These are phyloP conservation scores for Planoprotostelium fungivorum DNA, from an alignment of 78 protist genomes.

Conservation along the genomic window DNA sequence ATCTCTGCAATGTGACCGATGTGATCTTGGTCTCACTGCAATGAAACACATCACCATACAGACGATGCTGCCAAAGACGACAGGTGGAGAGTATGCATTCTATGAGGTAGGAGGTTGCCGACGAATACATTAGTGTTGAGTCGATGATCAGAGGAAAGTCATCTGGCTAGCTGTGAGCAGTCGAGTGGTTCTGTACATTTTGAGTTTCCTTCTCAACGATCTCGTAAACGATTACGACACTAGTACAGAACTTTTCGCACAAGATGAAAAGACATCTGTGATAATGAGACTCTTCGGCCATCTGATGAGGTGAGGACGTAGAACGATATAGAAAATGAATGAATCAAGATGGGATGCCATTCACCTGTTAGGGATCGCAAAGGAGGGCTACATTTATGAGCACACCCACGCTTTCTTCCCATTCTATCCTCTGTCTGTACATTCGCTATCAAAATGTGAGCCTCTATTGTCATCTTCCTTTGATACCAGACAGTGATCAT, in stretches of 20 bases:
- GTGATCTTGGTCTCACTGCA: background rate
- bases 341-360: conserved; percentile 44
- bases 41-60: background rate
- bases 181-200: background rate
- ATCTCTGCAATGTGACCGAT: background rate
- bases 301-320: background rate
- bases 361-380: conserved; percentile 35
- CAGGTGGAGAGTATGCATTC: background rate
- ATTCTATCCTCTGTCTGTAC: conserved; percentile 19
- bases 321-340: background rate
- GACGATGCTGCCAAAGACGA: background rate
- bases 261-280: background rate
- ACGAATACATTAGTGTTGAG: background rate
- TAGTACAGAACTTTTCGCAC: background rate
- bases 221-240: background rate
- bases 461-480: background rate
- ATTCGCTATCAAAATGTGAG: conserved; percentile 18
- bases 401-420: conserved; percentile 67
- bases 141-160: background rate
- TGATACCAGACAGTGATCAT: background rate
- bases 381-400: conserved; percentile 38
- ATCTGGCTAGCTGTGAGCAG: background rate
- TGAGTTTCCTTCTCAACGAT: background rate
- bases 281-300: background rate
- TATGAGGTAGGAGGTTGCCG: background rate